Base-by-base conservation (phyloP, 2,329 filamentous ascomycete species). In the Aurifilum marmelostoma region DNA sequence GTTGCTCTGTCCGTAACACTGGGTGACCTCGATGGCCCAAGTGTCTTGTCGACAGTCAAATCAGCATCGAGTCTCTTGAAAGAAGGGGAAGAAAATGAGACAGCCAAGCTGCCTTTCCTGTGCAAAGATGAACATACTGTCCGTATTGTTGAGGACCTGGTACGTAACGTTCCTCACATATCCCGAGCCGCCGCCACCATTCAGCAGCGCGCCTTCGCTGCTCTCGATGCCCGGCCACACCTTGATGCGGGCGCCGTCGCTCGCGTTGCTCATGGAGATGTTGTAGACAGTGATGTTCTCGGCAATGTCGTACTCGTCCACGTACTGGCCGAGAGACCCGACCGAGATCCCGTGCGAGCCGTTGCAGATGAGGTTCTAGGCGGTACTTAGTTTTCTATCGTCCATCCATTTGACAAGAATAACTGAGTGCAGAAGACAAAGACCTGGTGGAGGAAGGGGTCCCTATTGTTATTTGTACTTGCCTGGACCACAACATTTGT, bases 291-390 rank as follows among this genome's bases (percentile, higher is more conserved):
- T 83, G 52, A 89, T 76, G 73, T 89, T 85, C 77, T 88, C 81
- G 29, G 89, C 87, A 67, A 88, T 85, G 74, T 89, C 87, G 32
- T 83, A 81, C 71, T 86, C 83, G 63, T 82, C 83, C 4, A 78
- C 74, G 74, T 90, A 89, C 74, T 89, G 87, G 32, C 88, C 88
- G 0, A 90, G 78, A 11, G 84, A 87, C 34, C 88, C 88, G 24
- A 90, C 86, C 39, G 82, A 85, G 73, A 89, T 88, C 58, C 88
- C 88, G 76, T 90, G 88, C 9, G 84, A 87, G 65, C 87, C 87
- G 72, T 87, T 89, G 80, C 88, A 90, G 71, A 82, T 77, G 4
- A 89, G 79, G 72, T 87, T 88, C 75, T 89, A 84, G 9, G 89
- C 83, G 32, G 41, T 16, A 37, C 7, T 32, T 32, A 37, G 47